Base-by-base conservation (phyloP, 345 rosid species). In the Eucalyptus fibrosa region DNA sequence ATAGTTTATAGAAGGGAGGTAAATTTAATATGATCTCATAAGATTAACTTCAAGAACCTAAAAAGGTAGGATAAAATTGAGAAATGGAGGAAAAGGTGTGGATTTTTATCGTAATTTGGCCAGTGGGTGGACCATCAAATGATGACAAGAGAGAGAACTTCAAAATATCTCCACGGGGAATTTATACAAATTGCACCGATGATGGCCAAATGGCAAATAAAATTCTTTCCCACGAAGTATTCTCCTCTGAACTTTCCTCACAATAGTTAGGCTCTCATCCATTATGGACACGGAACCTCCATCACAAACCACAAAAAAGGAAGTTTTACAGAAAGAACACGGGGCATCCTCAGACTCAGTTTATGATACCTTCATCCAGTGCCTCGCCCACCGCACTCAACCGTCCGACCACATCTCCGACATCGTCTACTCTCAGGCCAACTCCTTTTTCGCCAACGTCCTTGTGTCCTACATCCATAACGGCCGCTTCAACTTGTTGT, bases 381-480 rank as follows among this genome's bases (percentile, higher is more conserved):
- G 91, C 86, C 72, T 90, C 45, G 7, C 88, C 24, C 77, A 26
- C 45, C 80, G n/a, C n/a, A 77, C 88, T 3, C 37, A 45, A 21
- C 86, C 91, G 5, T 14, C 90, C 15, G 47, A 37, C 83, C 45
- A 77, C 28, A 69, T 69, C 86, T 88, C 87, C 69, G n/a, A 21
- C n/a, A 53, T 86, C 12, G 88, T 90, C 42, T 55, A 62, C 87
- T 56, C 87, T 7, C 90, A 24, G 32, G 51, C 50, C 14, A 88
- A 88, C 90, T 37, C 90, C 34, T 86, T 88, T 12, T 90, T 88
- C 89, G 17, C 82, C 9, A 9, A 87, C 37, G 88, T 90, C 69
- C 91, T 95, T 12, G 87, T 88, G 26, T 82, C 93, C 0, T 93
- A 92, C 91, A 87, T 92, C 89, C 90, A 92, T 90, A 95, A 95